phyloP scores from a whole-genome alignment of 345 rosid species.

The Erucastrum elatum region DNA sequence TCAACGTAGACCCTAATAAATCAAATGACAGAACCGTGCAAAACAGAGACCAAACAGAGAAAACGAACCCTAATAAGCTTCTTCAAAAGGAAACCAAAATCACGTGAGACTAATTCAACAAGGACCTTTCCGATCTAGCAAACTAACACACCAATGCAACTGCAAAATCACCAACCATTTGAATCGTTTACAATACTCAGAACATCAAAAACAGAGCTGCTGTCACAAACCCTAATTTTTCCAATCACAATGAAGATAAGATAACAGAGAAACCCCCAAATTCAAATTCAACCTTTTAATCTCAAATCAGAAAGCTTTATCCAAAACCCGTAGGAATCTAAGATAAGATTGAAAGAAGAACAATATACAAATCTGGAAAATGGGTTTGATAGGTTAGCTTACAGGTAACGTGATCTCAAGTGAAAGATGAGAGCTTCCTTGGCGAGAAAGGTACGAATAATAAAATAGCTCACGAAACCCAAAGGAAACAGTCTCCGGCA shows the following conservation, averaged over 20 bases:
- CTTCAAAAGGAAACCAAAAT: conserved; percentile 5
- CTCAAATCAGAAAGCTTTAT: conserved; percentile 25
- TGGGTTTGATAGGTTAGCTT: conserved; percentile 41
- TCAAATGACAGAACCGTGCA: conserved; percentile 7
- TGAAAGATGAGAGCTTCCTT: conserved; percentile 31
- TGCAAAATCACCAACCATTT: conserved; percentile 39
- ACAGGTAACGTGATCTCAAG: conserved; percentile 31
- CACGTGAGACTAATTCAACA: conserved; percentile 11
- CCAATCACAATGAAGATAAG: background rate
- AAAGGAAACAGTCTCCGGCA: conserved; percentile 41
- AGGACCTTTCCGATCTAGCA: conserved; percentile 18
- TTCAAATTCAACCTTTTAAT: conserved; percentile 14
- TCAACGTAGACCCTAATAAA: conserved; percentile 2
- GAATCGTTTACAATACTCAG: conserved; percentile 20
- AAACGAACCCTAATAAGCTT: conserved; percentile 15
- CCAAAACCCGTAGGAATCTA: conserved; percentile 3
- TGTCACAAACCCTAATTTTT: conserved; percentile 19
- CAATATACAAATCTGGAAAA: background rate
- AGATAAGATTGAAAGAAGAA: background rate
- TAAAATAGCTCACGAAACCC: conserved; percentile 23
- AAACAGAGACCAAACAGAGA: background rate
- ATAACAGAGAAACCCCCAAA: conserved; percentile 16
- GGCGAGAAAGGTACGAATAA: conserved; percentile 35
- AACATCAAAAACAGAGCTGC: conserved; percentile 34
- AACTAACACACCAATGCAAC: conserved; percentile 36